Base-by-base conservation (phyloP, 2,329 filamentous ascomycete genomes). In the Beauveria asiatica region DNA sequence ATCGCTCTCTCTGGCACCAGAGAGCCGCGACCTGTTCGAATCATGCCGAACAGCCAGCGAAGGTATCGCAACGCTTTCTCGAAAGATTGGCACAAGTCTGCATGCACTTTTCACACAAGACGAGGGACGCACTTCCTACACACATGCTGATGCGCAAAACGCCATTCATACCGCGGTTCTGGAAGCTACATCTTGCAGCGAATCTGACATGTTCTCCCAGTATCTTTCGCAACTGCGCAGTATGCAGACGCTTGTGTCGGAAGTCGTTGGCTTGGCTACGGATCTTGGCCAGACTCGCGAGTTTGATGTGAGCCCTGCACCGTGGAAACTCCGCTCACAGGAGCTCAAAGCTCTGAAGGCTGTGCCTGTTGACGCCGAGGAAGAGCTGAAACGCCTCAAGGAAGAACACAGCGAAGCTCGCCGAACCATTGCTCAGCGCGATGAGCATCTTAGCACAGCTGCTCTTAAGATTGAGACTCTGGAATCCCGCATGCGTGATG, bases 381-480 rank as follows among this genome's bases (percentile, higher is more conserved):
- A 93, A 68, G 90, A 96, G 71, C 82, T 97, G 58, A 84, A 88
- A 7, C 85, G 87, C 21, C 78, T 96, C 61, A 90, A 87, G 67
- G 89, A 92, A 57, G 88, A 93, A 65, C 83, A 94, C 65, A 85
- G 87, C 65, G 90, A 93, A 68, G 86, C 88, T 21, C 87, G 89
- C 3, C 85, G 87, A 59, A 80, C 83, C 3, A 81, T 91, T 61
- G 85, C 87, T 1, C 82, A 87, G 64, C 86, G 87, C 63, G 90
- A 96, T 65, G 89, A 92, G 70, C 86, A 87, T 41, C 83, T 96
- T 57, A 92, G 95, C 72, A 93, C 95, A 61, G 83, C 90, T 25
- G 83, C 87, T n/a, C 88, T 97, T 66, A 92, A 94, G 73, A 96
- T 97, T 66, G 93, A 97, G 73, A 90, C 94, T 45, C 84, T 97